Conservation (phyloP, 768 basidiomycete species). For the Chalciporus pseudorubinellus region DNA sequence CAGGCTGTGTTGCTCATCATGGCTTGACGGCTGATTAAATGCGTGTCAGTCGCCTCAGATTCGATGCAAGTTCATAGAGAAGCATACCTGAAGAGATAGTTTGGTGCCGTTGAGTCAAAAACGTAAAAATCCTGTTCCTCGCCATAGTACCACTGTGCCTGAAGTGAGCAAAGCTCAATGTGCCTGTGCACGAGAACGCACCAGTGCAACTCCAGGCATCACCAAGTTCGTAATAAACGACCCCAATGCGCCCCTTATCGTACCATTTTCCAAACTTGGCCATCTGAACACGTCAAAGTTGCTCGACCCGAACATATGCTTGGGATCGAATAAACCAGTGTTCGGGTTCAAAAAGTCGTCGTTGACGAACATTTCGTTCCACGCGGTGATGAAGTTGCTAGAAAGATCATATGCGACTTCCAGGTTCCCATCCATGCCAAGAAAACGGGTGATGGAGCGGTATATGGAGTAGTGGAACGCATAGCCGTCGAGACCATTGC, state of each 20-base stretch:
- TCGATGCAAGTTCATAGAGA: neutral
- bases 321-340: slow-evolving; percentile 68
- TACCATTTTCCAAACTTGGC: slow-evolving; percentile 86
- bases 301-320: slow-evolving; percentile 88
- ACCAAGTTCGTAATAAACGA: slow-evolving; percentile 77
- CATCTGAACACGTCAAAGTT: slow-evolving; percentile 96
- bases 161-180: neutral
- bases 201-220: slow-evolving; percentile 85
- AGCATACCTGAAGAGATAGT: slow-evolving; percentile 85
- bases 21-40: slow-evolving; percentile 70
- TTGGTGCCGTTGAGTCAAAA: slow-evolving; percentile 83
- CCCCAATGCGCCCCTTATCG: slow-evolving; percentile 69
- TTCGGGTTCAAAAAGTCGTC: slow-evolving; percentile 82
- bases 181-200: slow-evolving; percentile 30
- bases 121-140: slow-evolving; percentile 92
- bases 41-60: neutral
- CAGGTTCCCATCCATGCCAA: slow-evolving; percentile 96
- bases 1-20: slow-evolving; percentile 85
- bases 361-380: slow-evolving; percentile 88
- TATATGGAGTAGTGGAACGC: slow-evolving; percentile 97
- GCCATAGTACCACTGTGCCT: slow-evolving; percentile 70
- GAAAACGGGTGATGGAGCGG: slow-evolving; percentile 79
- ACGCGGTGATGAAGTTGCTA: slow-evolving; percentile 81
- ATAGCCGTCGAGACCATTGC: slow-evolving; percentile 68
- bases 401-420: slow-evolving; percentile 85